A percentile compares a stretch with the other conserved stretches of the same genome.
phyloP scores from a whole-genome alignment of 805 yeast species.

The Ogataea paradorogensis region DNA sequence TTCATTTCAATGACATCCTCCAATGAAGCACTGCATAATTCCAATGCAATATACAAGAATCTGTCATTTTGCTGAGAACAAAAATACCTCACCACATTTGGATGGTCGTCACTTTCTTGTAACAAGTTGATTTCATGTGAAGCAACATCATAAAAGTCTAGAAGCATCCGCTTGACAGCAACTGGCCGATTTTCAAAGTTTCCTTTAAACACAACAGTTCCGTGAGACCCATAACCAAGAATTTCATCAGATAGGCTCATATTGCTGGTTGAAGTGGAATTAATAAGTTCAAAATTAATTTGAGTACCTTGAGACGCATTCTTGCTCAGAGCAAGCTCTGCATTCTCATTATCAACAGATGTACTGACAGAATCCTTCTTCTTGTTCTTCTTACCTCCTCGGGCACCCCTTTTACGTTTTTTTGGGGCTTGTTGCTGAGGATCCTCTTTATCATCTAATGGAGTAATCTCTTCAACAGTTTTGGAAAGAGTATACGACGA shows the following conservation, averaged over 20 bases:
- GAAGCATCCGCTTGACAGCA: conserved; percentile 90
- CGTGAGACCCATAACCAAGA: conserved; percentile 96
- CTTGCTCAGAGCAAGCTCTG: conserved; percentile 5
- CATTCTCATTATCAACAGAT: conserved; percentile 7
- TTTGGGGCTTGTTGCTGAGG: conserved; percentile 34
- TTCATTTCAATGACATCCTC: conserved; percentile 71
- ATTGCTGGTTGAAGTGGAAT: conserved; percentile 32
- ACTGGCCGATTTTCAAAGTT: conserved; percentile 90
- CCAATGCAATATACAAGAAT: conserved; percentile 89
- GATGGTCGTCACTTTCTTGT: conserved; percentile 95
- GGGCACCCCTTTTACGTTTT: conserved; percentile 76
- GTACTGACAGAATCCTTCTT: conserved; percentile 26
- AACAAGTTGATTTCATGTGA: conserved; percentile 83
- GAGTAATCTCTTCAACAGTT: conserved; percentile 7
- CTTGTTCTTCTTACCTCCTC: conserved; percentile 74
- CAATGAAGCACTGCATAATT: conserved; percentile 82
- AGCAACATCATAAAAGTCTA: conserved; percentile 92
- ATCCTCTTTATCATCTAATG: conserved; percentile 15
- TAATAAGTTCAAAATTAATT: not conserved
- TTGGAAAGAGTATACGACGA: conserved; percentile 15
- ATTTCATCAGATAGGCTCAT: conserved; percentile 66
- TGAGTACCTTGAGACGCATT: not conserved
- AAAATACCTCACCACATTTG: conserved; percentile 88
- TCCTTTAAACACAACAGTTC: conserved; percentile 91
- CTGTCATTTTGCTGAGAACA: conserved; percentile 90